Percentiles rank a stretch among this genome's conserved stretches.
Evolutionary conservation across 108 stramenopile species (phyloP).

Genomic region (Cyclostephanos invisitatus): DNA sequence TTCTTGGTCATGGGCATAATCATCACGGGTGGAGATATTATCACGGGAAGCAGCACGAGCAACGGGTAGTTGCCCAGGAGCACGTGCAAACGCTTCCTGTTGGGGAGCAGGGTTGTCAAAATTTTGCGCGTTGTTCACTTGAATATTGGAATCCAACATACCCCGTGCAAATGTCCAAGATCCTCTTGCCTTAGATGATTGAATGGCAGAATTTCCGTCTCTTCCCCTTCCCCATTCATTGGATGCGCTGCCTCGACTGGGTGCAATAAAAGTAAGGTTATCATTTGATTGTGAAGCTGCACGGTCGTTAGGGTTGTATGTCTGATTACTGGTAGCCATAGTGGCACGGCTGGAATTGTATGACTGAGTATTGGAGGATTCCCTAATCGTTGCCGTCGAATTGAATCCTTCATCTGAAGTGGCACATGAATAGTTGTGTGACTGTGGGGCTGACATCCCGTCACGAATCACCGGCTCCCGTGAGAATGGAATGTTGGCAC

Average conservation of each 20-base stretch:
- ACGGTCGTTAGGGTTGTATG: too few relatives aligned
- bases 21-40: neutral
- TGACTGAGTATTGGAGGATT: neutral
- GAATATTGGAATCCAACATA: constrained; percentile 4
- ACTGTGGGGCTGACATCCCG: neutral
- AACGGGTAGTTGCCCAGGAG: neutral
- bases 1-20: neutral
- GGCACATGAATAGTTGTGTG: neutral
- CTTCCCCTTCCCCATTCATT: constrained; percentile 13
- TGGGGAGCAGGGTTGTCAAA: neutral
- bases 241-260: neutral
- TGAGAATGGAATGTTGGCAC: constrained; percentile 6
- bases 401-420: neutral
- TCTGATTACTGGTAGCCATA: too few relatives aligned
- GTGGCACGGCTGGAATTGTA: neutral
- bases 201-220: neutral
- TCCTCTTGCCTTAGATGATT: constrained; percentile 6
- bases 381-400: neutral
- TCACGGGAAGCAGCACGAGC: neutral
- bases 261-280: neutral
- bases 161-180: constrained; percentile 9
- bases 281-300: neutral
- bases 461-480: neutral
- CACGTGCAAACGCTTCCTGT: neutral
- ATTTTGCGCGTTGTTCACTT: neutral